Base-by-base conservation (phyloP, 1,284 basidiomycete species). In the Ustilago trichophora region DNA sequence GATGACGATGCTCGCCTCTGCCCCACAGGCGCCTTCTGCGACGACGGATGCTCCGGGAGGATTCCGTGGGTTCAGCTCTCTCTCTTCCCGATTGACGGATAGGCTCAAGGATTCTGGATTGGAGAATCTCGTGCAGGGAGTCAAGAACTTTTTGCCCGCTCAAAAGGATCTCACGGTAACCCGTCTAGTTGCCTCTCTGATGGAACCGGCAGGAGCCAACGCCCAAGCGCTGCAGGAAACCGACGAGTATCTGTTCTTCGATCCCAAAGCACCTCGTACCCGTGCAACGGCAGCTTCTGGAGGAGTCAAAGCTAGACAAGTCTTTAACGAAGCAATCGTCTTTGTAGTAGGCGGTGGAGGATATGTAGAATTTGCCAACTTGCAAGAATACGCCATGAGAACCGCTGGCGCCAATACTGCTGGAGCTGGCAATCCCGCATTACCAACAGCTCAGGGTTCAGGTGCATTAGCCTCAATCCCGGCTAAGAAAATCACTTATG, bases 291-390 rank as follows among this genome's bases (percentile, higher is more conserved):
- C 43, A 15, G 46, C 41, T 8, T 45, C 64, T 3, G 56, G 55
- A 0, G 67, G 67, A 1, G 34, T 66, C 15, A 69, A 71, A 42
- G 63, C 68, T 19, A 58, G 75, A 32, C 65, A 66, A 88, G 87
- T 88, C n/a, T 96, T 93, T 82, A 40, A 86, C 15, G 94, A 98
- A 70, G 89, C 90, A 15, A 88, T 93, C 72, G 91, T 98, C 2
- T 99, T 99, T 75, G 86, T 98, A 13, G 94, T 98, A 1, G 96
- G 96, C 5, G 96, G 96, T 4, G 96, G 93, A 2, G 90, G 93
- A 18, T 96, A 98, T 78, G 93, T 98, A 47, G 96, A 99, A 83
- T 97, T 95, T 76, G 92, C 93, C 7, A 98, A 98, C 82, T 83
- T 99, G 70, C 72, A 74, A 35, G 77, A 80, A 41, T 79, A 74